Percentiles rank a stretch among this genome's conserved stretches.
Evolutionary conservation across 345 rosid genomes (phyloP).

Genomic region (Pseudoturritis turrita): DNA sequence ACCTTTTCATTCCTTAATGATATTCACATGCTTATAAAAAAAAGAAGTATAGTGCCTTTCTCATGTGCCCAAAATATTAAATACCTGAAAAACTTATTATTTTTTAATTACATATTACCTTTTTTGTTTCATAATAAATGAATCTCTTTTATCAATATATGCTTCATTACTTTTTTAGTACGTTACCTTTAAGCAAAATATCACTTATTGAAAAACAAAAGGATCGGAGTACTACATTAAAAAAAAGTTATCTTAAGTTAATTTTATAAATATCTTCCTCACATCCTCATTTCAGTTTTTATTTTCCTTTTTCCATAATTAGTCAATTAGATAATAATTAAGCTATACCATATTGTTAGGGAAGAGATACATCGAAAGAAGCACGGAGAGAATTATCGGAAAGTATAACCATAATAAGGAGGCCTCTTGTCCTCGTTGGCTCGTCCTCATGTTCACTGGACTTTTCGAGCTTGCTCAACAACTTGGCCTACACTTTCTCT

Average conservation of each 20-base stretch:
- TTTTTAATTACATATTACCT: too few species aligned
- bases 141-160: too few species aligned
- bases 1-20: too few species aligned
- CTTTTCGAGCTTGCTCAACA: constrained; percentile 42
- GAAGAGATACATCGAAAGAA: constrained; percentile 33
- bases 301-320: neutral
- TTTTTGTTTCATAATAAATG: too few species aligned
- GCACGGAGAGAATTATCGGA: constrained; percentile 27
- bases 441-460: constrained; percentile 44
- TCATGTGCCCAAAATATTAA: neutral
- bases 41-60: neutral
- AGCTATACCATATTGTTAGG: constrained; percentile 28
- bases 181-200: neutral
- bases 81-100: neutral
- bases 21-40: too few species aligned
- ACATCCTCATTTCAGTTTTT: neutral
- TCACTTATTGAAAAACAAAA: neutral
- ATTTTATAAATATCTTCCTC: neutral
- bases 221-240: neutral
- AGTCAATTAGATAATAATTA: neutral
- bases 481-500: constrained; percentile 32
- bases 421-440: constrained; percentile 46
- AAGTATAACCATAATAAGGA: neutral
- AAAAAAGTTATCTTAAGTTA: neutral
- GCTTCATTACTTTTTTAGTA: neutral